Evolutionary conservation across 2,329 filamentous ascomycete species (phyloP).

Genomic region (Cercospora sesami): DNA sequence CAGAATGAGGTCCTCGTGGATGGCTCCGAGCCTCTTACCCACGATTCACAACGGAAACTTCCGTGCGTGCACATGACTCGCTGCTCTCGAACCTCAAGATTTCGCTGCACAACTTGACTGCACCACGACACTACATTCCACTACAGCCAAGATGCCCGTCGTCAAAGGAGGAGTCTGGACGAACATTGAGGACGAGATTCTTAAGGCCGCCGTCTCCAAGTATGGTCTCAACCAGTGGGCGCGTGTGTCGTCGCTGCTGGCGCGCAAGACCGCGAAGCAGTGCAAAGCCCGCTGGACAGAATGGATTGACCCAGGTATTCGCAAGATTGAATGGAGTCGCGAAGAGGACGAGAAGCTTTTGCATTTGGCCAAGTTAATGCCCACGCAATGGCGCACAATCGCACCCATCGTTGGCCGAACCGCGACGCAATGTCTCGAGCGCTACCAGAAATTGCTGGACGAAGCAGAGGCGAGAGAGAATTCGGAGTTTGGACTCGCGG

Average conservation of each 20-base stretch:
- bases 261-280: constrained; percentile 96
- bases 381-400: constrained; percentile 98
- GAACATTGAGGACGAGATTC: constrained; percentile 85
- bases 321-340: constrained; percentile 98
- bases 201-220: constrained; percentile 92
- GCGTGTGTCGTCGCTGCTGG: constrained; percentile 92
- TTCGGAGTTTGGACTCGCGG: constrained; percentile 72
- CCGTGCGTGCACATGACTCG: constrained; percentile 5
- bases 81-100: not conserved
- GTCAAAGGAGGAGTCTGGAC: constrained; percentile 69
- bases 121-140: constrained; percentile 1
- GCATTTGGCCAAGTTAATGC: constrained; percentile 96
- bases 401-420: constrained; percentile 94
- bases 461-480: constrained; percentile 89
- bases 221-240: constrained; percentile 98
- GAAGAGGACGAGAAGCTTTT: constrained; percentile 98
- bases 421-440: constrained; percentile 93
- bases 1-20: constrained; percentile 9
- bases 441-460: constrained; percentile 93
- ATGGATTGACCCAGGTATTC: constrained; percentile 96
- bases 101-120: constrained; percentile 4
- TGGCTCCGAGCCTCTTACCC: fast-evolving
- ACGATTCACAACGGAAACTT: not conserved
- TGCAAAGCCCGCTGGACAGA: constrained; percentile 98
- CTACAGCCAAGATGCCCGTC: constrained; percentile 56